Evolutionary conservation across 345 rosid species (phyloP), one percentile per base, ranked within the genome.

Genomic region (Salix purpurea): DNA sequence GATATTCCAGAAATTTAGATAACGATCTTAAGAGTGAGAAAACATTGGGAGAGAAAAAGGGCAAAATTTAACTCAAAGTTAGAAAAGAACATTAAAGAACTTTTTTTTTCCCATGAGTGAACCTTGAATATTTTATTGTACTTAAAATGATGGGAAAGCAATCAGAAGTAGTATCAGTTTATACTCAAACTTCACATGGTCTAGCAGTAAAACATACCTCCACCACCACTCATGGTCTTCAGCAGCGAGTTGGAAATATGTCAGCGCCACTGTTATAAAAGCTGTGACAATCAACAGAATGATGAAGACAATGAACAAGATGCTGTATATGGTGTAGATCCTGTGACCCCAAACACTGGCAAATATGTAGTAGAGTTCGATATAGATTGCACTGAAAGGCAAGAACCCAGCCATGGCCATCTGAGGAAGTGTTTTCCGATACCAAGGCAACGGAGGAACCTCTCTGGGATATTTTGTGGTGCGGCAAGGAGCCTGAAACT

Each of bases 161-260:
- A 23, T 58, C 15, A 9, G 28, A 10, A 12, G 14, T 58, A 24
- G 23, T 4, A 23, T n/a, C 64, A 12, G 15, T 46, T 14, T 46
- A 14, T 46, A 46, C 50, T 3, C 18, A 5, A 46, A 46, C 18
- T 14, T 58, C 23, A 40, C 10, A 58, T 24, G 12, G 23, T 58
- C 15, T 34, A 36, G 39, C 6, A 14, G 15, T 23, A 56, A 46
- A 44, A 26, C 60, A 10, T 84, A 92, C 97, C 97, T 92, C 97
- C 97, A 90, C 97, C 97, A 92, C 94, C 97, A 92, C 73, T 87
- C 91, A 81, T 90, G 94, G 77, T 90, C 97, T 86, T 93, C 98
- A 54, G 98, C 97, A 40, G 98, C 98, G 37, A 93, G 97, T 80
- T 93, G 98, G 87, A 93, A 93, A 84, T 93, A 93, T 4, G 98